phyloP scores from a whole-genome alignment of 1,284 basidiomycete species.

The Ceratobasidium sp. region DNA sequence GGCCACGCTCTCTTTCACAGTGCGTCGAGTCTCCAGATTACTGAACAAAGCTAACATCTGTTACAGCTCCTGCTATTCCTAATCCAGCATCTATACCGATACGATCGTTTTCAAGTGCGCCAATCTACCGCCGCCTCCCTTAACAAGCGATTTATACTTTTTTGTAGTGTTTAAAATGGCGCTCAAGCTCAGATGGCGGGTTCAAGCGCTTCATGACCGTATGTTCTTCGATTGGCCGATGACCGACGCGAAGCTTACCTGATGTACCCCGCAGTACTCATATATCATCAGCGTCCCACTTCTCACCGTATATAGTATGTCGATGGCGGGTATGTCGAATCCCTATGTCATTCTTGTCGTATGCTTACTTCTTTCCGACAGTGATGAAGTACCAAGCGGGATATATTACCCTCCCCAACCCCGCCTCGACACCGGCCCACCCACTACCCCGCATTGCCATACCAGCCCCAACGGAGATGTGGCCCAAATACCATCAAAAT shows the following conservation, averaged over 20 bases:
- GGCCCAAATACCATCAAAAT: slow-evolving; percentile 38
- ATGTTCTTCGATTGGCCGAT: background rate
- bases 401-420: slow-evolving; percentile 38
- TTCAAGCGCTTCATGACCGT: slow-evolving; percentile 50
- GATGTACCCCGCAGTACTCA: slow-evolving; percentile 39
- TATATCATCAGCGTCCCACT: slow-evolving; percentile 47
- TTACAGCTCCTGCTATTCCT: slow-evolving; percentile 38
- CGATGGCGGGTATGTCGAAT: slow-evolving; percentile 33
- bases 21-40: background rate
- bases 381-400: slow-evolving; percentile 49
- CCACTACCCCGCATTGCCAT: slow-evolving; percentile 37
- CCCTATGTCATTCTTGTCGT: background rate
- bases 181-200: slow-evolving; percentile 38
- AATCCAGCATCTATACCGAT: slow-evolving; percentile 46
- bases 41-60: background rate
- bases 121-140: background rate
- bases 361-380: background rate
- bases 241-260: background rate
- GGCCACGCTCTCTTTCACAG: slow-evolving; percentile 47
- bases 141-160: background rate
- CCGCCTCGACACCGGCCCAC: slow-evolving; percentile 22
- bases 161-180: slow-evolving; percentile 43
- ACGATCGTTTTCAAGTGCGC: slow-evolving; percentile 46
- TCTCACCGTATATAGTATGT: slow-evolving; percentile 38
- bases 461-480: slow-evolving; percentile 42